Evolutionary conservation across 352 stramenopile species (phyloP).

Genomic region (Phytophthora ramorum): DNA sequence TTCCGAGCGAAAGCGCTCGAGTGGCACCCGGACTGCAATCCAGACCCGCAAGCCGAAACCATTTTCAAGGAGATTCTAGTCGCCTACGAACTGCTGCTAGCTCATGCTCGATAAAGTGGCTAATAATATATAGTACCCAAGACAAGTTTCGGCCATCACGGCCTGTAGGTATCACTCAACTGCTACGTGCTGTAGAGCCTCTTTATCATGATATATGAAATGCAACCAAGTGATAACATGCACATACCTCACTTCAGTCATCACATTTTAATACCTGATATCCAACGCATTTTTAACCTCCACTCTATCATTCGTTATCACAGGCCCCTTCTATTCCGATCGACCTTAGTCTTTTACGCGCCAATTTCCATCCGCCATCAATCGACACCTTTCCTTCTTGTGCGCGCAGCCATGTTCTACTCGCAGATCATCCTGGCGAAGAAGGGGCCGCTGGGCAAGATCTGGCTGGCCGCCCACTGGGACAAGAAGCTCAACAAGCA

Average conservation of each 20-base stretch:
- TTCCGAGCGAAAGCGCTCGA: slow-evolving; percentile 82
- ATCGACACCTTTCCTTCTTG: slow-evolving; percentile 20
- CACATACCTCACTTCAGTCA: too few species aligned
- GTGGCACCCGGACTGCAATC: slow-evolving; percentile 95
- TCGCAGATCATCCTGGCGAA: slow-evolving; percentile 99
- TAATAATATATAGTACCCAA: neutral
- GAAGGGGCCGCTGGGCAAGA: slow-evolving; percentile 98
- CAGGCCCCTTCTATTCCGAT: neutral
- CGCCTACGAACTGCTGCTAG: slow-evolving; percentile 88
- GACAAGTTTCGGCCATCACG: neutral
- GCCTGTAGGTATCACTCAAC: neutral
- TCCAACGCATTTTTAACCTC: too few species aligned
- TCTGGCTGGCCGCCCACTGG: slow-evolving; percentile 99
- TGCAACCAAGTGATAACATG: too few species aligned
- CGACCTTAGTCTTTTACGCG: slow-evolving; percentile 23
- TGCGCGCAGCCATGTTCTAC: slow-evolving; percentile 95
- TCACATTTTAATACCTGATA: too few species aligned
- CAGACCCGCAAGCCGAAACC: slow-evolving; percentile 69
- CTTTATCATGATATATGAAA: too few species aligned
- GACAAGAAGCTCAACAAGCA: slow-evolving; percentile 99
- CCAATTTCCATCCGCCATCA: slow-evolving; percentile 8
- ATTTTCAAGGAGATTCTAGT: slow-evolving; percentile 88
- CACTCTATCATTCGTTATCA: too few species aligned
- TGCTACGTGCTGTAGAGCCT: neutral
- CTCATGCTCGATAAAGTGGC: slow-evolving; percentile 16